Evolutionary conservation across 2,329 filamentous ascomycete species (phyloP).

Genomic region (Pseudogymnoascus sp.): DNA sequence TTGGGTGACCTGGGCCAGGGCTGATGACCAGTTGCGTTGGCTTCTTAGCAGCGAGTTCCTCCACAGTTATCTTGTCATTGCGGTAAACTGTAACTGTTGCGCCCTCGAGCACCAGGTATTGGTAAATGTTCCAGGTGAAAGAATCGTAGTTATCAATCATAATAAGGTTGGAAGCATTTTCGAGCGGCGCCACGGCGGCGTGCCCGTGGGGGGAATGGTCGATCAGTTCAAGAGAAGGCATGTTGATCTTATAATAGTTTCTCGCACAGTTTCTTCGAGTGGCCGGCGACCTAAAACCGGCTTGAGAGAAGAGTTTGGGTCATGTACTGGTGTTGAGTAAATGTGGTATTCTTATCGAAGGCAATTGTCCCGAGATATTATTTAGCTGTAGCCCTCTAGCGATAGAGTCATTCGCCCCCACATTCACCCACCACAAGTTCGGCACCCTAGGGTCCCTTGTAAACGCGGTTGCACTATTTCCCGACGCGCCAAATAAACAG

Average conservation of each 20-base stretch:
- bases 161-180: constrained; percentile 81
- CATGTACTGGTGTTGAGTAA: constrained; percentile 6
- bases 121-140: constrained; percentile 99
- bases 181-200: constrained; percentile 61
- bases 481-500: constrained; percentile 12
- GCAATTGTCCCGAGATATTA: neutral
- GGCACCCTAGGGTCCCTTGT: neutral
- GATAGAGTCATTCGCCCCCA: constrained; percentile 4
- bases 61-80: constrained; percentile 84
- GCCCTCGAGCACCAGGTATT: constrained; percentile 94
- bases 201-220: constrained; percentile 88
- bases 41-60: constrained; percentile 73
- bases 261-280: neutral
- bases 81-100: constrained; percentile 83
- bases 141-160: constrained; percentile 99
- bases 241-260: constrained; percentile 21
- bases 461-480: constrained; percentile 10
- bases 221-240: constrained; percentile 44
- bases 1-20: constrained; percentile 88
- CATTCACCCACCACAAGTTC: constrained; percentile 1
- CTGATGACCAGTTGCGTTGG: constrained; percentile 94
- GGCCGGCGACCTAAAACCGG: neutral
- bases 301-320: neutral
- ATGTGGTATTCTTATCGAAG: neutral
- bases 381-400: neutral